Evolutionary conservation across 345 rosid species (phyloP), one percentile per base, ranked within the genome.

Genomic region (Syzygium aqueum): DNA sequence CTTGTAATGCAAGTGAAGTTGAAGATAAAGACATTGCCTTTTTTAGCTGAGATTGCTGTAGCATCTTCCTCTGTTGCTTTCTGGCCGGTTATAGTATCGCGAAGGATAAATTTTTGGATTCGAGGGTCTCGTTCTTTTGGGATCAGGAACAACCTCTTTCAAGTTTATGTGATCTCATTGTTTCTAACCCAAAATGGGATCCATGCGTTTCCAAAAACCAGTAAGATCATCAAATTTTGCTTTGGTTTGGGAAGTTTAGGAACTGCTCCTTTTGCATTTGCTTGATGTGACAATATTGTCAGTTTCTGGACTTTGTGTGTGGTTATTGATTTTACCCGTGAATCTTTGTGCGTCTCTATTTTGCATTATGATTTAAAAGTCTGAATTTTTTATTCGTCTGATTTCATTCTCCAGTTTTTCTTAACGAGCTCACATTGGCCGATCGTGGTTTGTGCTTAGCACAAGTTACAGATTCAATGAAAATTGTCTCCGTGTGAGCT

Each of bases 1-100:
- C 94, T 93, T 96, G 86, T 89, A 95, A 91, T 94, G 95, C 94
- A 95, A 95, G 98, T 92, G 98, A 94, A 91, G 88, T 86, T 91
- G 90, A 91, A 93, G 90, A 84, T 85, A 52, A 88, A 87, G 83
- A 87, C 85, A 57, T 61, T 53, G 65, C 40, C n/a, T 51, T 84
- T 63, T 73, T 73, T 2, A 73, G 82, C 49, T 19, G 82, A 37
- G 49, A 40, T 37, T 73, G 49, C 37, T 10, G 49, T 85, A 43
- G 85, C 89, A 43, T 80, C 91, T 85, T 89, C 53, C 82, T 37
- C 87, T 89, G 85, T 85, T 86, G 85, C 91, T 89, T 90, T 89
- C 52, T 89, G 87, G 61, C 65, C 57, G 85, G 85, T 87, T 51
- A 85, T 50, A 85, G 90, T 21, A 65, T 90, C 80, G 86, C 86